phyloP scores from a whole-genome alignment of 441 rosid species.

The Erysimum cheiri region DNA sequence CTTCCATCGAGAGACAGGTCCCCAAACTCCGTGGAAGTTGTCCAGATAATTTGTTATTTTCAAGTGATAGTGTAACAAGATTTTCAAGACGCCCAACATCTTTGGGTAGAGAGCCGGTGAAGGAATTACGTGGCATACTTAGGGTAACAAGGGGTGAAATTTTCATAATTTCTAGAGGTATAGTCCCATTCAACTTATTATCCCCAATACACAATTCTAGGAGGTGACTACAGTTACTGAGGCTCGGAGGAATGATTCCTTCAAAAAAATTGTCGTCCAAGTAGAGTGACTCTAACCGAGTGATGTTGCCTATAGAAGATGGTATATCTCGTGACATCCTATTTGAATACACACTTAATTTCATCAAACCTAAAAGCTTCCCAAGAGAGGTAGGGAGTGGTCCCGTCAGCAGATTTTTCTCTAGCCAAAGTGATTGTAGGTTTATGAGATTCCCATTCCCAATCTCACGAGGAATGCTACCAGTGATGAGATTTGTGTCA shows the following conservation, averaged over 20 bases:
- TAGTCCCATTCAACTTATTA: slow-evolving; percentile 38
- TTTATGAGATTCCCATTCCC: background rate
- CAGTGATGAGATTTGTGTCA: too few species aligned
- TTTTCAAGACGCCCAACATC: background rate
- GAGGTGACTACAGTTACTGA: slow-evolving; percentile 33
- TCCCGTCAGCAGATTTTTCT: background rate
- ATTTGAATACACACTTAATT: slow-evolving; percentile 1
- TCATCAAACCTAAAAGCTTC: background rate
- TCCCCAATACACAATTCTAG: background rate
- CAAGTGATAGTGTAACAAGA: background rate
- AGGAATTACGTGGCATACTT: background rate
- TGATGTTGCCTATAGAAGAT: slow-evolving; percentile 37
- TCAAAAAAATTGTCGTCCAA: slow-evolving; percentile 26
- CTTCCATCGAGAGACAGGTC: slow-evolving; percentile 9
- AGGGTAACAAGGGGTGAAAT: fast-evolving
- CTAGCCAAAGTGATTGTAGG: background rate
- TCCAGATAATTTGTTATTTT: background rate
- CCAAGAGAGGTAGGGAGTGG: slow-evolving; percentile 22
- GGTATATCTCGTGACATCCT: slow-evolving; percentile 43
- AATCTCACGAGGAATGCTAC: too few species aligned
- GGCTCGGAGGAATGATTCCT: slow-evolving; percentile 25
- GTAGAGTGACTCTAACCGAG: background rate
- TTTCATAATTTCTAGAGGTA: slow-evolving; percentile 9
- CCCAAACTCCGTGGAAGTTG: background rate
- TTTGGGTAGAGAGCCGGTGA: background rate